Conservation (phyloP, 1,284 basidiomycete genomes). For the Agroathelia rolfsii region DNA sequence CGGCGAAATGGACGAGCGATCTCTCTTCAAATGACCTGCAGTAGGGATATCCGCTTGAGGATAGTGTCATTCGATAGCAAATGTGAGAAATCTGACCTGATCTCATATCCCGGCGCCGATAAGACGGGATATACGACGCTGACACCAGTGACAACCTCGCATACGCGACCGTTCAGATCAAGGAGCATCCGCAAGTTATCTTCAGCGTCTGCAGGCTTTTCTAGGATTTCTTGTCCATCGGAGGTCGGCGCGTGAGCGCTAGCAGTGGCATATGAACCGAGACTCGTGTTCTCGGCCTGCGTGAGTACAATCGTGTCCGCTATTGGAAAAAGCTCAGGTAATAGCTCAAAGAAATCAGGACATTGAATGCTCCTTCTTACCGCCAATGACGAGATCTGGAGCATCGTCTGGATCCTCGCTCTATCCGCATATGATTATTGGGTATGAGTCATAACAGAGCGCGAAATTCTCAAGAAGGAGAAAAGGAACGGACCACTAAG, state of each 20-base stretch:
- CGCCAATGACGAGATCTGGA: conserved; percentile 90
- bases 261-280: conserved; percentile 38
- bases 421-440: conserved; percentile 21
- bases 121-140: conserved; percentile 78
- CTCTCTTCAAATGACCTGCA: conserved; percentile 80
- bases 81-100: conserved; percentile 44
- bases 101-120: conserved; percentile 77
- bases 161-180: conserved; percentile 77
- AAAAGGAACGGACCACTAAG: conserved; percentile 52
- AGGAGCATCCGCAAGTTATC: conserved; percentile 87
- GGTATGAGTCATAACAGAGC: conserved; percentile 1
- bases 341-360: neutral
- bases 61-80: neutral
- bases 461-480: conserved; percentile 3
- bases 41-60: conserved; percentile 1
- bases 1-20: conserved; percentile 71
- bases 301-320: conserved; percentile 90
- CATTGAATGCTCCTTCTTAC: conserved; percentile 36
- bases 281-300: conserved; percentile 52
- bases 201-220: conserved; percentile 75
- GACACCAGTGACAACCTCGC: conserved; percentile 89
- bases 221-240: conserved; percentile 63
- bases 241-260: conserved; percentile 35
- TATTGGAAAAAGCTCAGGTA: conserved; percentile 19
- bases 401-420: conserved; percentile 66